Conservation (phyloP, 2,329 filamentous ascomycete genomes). For the Coniochaeta hoffmannii region DNA sequence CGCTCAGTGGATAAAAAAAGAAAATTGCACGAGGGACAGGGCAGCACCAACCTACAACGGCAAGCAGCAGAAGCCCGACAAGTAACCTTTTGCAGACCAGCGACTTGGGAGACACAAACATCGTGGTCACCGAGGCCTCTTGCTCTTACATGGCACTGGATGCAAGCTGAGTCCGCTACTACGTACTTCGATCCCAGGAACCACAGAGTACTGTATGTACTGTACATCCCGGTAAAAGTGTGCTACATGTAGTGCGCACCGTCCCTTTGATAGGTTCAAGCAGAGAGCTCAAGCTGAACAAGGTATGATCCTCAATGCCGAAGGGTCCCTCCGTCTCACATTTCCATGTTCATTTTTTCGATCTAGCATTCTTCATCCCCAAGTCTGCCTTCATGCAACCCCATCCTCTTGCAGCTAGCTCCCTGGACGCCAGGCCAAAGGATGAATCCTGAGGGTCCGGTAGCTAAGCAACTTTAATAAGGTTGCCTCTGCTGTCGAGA, state of each 20-base stretch:
- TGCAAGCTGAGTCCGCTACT: not conserved
- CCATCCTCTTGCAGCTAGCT: too few relatives aligned
- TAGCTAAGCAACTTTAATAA: too few relatives aligned
- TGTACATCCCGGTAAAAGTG: not conserved
- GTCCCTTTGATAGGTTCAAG: not conserved
- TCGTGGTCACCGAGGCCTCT: not conserved
- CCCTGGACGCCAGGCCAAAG: too few relatives aligned
- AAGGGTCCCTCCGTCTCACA: too few relatives aligned
- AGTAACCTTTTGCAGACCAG: not conserved
- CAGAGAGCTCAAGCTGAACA: too few relatives aligned
- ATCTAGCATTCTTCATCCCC: too few relatives aligned
- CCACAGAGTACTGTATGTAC: not conserved
- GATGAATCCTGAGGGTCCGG: too few relatives aligned
- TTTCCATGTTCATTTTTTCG: too few relatives aligned
- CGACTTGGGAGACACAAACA: not conserved
- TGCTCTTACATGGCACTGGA: not conserved
- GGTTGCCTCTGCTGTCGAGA: too few relatives aligned
- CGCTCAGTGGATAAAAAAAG: not conserved
- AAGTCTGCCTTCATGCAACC: too few relatives aligned
- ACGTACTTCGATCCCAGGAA: not conserved
- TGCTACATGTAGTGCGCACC: not conserved
- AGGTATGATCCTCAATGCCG: too few relatives aligned
- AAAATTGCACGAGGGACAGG: not conserved
- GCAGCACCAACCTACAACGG: not conserved
- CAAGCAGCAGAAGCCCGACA: not conserved